A percentile compares a stretch with the other conserved stretches of the same genome.
These are phyloP conservation scores for Plasmodium malariae DNA, from an alignment of 169 alveolate genomes.

Conservation along the genomic window DNA sequence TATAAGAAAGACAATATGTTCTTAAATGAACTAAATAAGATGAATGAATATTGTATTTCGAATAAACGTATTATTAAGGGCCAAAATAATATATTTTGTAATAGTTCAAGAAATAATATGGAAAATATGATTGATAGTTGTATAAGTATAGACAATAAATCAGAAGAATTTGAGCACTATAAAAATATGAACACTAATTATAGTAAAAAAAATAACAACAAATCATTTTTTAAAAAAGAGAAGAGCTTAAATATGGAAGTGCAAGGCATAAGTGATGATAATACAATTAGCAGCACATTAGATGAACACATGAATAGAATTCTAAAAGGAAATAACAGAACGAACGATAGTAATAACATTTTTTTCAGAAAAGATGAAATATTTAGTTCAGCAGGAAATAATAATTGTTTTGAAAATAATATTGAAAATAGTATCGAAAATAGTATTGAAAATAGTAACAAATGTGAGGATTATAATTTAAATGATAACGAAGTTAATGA, in stretches of 20 bases:
- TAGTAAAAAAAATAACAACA: constrained; percentile 4
- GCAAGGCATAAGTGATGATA: not conserved
- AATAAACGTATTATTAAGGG: too few species aligned
- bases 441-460: not conserved
- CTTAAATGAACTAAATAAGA: too few species aligned
- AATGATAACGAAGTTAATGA: constrained; percentile 34
- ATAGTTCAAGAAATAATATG: not conserved
- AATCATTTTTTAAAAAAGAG: constrained; percentile 1
- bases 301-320: not conserved
- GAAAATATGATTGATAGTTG: not conserved
- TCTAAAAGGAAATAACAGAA: not conserved
- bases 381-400: constrained; percentile 9
- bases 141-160: constrained; percentile 8
- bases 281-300: not conserved
- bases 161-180: not conserved
- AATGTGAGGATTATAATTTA: not conserved
- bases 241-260: not conserved
- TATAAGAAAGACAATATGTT: too few species aligned
- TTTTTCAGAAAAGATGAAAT: constrained; percentile 21
- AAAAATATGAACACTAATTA: not conserved
- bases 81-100: too few species aligned
- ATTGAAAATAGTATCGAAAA: too few species aligned
- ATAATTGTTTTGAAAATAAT: not conserved
- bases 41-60: too few species aligned
- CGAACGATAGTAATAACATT: constrained; percentile 16